These are phyloP conservation scores for Trametes gibbosa DNA, from an alignment of 768 basidiomycete genomes.

Conservation along the genomic window DNA sequence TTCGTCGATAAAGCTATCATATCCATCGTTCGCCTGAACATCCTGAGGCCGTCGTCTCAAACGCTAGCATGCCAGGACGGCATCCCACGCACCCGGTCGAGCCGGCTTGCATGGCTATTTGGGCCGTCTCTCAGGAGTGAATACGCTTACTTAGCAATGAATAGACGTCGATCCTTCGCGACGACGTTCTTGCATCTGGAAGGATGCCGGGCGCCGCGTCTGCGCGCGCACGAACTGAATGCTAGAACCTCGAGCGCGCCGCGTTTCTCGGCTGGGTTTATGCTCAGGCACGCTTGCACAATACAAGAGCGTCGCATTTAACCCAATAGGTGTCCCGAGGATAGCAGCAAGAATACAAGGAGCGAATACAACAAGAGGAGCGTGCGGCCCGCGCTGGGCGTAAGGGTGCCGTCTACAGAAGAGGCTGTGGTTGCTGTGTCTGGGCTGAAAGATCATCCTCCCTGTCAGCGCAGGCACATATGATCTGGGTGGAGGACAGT, in stretches of 20 bases:
- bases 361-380: constrained; percentile 12
- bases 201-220: background rate
- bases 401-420: background rate
- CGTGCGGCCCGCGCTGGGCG: background rate
- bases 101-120: background rate
- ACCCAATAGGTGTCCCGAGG: constrained; percentile 3
- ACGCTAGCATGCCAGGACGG: background rate
- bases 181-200: background rate
- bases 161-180: background rate
- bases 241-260: background rate
- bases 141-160: background rate
- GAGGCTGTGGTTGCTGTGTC: constrained; percentile 17
- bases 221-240: background rate
- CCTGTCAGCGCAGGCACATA: no score
- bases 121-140: background rate
- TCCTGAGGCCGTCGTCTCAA: background rate
- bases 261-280: background rate
- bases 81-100: background rate
- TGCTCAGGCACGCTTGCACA: background rate
- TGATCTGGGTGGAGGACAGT: background rate
- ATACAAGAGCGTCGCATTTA: background rate
- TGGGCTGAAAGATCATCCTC: constrained; percentile 11
- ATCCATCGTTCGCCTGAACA: background rate
- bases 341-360: constrained; percentile 8
- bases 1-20: background rate